phyloP scores from a whole-genome alignment of 768 basidiomycete species.

The Mycena floridula region DNA sequence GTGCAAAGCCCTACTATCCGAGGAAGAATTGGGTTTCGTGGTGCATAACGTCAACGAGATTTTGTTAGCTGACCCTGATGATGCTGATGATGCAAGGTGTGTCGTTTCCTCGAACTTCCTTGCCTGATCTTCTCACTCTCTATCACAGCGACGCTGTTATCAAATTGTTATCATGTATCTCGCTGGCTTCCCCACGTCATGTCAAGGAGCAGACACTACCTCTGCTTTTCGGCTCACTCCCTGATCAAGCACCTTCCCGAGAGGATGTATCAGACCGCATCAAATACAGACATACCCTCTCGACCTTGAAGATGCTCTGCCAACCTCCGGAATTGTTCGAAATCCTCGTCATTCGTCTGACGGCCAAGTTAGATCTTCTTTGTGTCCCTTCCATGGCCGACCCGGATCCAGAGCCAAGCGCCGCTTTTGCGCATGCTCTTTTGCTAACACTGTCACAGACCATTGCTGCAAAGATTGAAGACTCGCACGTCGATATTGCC shows the following conservation, averaged over 20 bases:
- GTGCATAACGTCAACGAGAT: slow-evolving; percentile 73
- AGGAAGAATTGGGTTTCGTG: slow-evolving; percentile 73
- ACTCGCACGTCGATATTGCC: slow-evolving; percentile 62
- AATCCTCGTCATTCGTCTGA: slow-evolving; percentile 69
- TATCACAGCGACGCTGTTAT: slow-evolving; percentile 56
- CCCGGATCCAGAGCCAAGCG: slow-evolving; percentile 49
- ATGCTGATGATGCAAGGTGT: slow-evolving; percentile 53
- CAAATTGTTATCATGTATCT: slow-evolving; percentile 57
- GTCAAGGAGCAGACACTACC: slow-evolving; percentile 77
- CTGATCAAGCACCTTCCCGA: slow-evolving; percentile 54
- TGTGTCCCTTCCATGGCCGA: slow-evolving; percentile 30
- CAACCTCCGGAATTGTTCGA: slow-evolving; percentile 76
- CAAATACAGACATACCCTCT: slow-evolving; percentile 62
- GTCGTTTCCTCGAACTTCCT: slow-evolving; percentile 2
- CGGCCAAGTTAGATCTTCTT: slow-evolving; percentile 70
- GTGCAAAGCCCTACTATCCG: slow-evolving; percentile 53
- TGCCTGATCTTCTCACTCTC: slow-evolving; percentile 2
- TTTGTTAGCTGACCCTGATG: slow-evolving; percentile 44
- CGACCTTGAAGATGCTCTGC: slow-evolving; percentile 68
- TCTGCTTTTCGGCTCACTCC: slow-evolving; percentile 68
- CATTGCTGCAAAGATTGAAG: slow-evolving; percentile 38
- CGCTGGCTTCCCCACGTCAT: slow-evolving; percentile 51
- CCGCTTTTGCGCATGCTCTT: slow-evolving; percentile 84
- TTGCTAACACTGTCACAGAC: slow-evolving; percentile 64
- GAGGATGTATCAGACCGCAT: slow-evolving; percentile 50